Evolutionary conservation across 225 moss, liverwort and hornwort species (phyloP).

Genomic region (Thuidium tamariscinum): DNA sequence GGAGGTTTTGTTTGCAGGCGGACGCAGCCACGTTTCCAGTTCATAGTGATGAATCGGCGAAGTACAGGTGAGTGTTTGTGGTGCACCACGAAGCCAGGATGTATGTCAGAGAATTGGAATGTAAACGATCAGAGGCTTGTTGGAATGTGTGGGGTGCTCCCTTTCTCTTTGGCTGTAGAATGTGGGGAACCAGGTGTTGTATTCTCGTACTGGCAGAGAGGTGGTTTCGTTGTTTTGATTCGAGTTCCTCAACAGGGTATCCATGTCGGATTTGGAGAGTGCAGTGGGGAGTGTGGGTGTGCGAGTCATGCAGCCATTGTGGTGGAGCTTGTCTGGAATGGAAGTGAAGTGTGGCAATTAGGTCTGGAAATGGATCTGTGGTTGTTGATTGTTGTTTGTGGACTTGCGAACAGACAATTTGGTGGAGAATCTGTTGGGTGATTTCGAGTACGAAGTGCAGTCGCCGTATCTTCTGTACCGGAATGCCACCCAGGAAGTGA

Average conservation of each 20-base stretch:
- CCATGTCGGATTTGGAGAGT: background rate
- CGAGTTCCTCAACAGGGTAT: background rate
- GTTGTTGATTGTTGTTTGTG: background rate
- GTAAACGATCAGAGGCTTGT: background rate
- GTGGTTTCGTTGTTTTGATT: background rate
- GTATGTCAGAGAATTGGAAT: background rate
- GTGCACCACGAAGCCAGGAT: background rate
- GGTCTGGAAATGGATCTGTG: background rate
- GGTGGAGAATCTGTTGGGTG: slow-evolving; percentile 84
- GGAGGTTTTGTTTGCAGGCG: slow-evolving; percentile 52
- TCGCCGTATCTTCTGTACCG: slow-evolving; percentile 93
- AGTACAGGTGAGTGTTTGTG: slow-evolving; percentile 68
- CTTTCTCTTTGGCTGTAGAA: background rate
- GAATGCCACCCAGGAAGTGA: slow-evolving; percentile 88
- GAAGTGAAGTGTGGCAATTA: background rate
- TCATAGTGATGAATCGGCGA: slow-evolving; percentile 97
- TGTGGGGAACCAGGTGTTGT: background rate
- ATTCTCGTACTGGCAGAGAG: background rate
- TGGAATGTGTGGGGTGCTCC: background rate
- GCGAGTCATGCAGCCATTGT: background rate
- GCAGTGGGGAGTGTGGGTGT: background rate
- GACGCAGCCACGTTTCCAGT: slow-evolving; percentile 89
- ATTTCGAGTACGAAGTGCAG: slow-evolving; percentile 98
- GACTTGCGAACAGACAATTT: slow-evolving; percentile 60
- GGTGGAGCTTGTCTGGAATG: background rate